These are phyloP conservation scores for Populus tremula DNA, from an alignment of 345 rosid genomes.

Conservation along the genomic window DNA sequence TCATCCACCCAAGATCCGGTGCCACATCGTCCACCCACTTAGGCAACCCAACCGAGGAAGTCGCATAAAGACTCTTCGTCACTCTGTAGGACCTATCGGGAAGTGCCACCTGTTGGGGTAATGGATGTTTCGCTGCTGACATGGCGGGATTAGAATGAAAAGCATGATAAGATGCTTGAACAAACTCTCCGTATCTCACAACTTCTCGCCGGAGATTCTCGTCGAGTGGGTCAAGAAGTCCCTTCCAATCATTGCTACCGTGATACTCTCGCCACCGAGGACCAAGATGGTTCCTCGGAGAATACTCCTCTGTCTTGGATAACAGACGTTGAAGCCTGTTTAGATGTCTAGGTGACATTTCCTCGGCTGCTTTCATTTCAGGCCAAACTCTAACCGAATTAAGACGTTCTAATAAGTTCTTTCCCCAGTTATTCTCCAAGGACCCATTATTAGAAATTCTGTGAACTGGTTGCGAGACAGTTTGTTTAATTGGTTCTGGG, in stretches of 20 bases:
- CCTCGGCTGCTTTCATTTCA: conserved; percentile 76
- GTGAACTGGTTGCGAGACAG: background rate
- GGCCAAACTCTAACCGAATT: conserved; percentile 72
- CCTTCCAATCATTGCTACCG: conserved; percentile 48
- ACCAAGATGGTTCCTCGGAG: conserved; percentile 73
- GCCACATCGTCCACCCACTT: conserved; percentile 80
- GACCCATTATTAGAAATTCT: conserved; percentile 9
- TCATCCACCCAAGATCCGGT: conserved; percentile 90
- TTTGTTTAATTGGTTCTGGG: conserved; percentile 11
- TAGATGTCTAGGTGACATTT: conserved; percentile 77
- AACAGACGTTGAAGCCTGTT: conserved; percentile 69
- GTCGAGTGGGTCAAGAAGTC: conserved; percentile 57
- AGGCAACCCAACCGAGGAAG: conserved; percentile 81
- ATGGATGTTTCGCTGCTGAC: conserved; percentile 49
- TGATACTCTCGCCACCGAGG: conserved; percentile 76
- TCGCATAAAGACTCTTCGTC: conserved; percentile 81
- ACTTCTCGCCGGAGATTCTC: conserved; percentile 65
- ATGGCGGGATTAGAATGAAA: conserved; percentile 77
- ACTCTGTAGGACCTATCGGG: conserved; percentile 67
- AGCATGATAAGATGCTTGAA: conserved; percentile 53
- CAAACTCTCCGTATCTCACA: conserved; percentile 54
- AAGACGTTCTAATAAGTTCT: conserved; percentile 46
- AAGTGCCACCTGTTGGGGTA: conserved; percentile 57
- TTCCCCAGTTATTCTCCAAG: conserved; percentile 18
- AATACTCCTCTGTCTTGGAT: conserved; percentile 66